Conservation (phyloP, 2,329 filamentous ascomycete genomes). For the Paracorniculantispora psalliotae region DNA sequence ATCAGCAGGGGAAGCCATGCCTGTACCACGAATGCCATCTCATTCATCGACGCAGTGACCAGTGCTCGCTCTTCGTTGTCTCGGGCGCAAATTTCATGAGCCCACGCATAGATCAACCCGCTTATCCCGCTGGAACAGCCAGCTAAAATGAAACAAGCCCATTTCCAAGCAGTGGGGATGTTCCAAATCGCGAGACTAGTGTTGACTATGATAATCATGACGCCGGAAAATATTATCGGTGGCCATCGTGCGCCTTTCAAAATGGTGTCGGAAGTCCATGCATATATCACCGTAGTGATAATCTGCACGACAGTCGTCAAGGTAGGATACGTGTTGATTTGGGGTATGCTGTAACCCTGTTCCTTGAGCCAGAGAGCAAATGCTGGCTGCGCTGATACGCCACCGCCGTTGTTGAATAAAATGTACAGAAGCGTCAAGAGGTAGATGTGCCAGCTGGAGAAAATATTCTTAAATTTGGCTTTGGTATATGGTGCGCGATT, state of each 20-base stretch:
- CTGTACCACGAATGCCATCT: conserved; percentile 64
- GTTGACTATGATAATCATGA: conserved; percentile 37
- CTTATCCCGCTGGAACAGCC: conserved; percentile 47
- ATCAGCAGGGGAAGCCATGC: conserved; percentile 64
- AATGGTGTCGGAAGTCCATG: conserved; percentile 60
- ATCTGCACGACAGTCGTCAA: conserved; percentile 51
- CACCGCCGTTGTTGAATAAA: conserved; percentile 57
- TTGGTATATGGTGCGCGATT: conserved; percentile 34
- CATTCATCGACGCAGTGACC: conserved; percentile 62
- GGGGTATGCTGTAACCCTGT: conserved; percentile 35
- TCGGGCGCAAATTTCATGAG: conserved; percentile 44
- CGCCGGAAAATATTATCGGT: conserved; percentile 52
- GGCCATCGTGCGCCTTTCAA: conserved; percentile 59
- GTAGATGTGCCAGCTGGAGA: conserved; percentile 62
- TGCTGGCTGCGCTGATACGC: conserved; percentile 45
- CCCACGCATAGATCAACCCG: conserved; percentile 44
- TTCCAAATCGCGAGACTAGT: conserved; percentile 38
- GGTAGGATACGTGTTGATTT: conserved; percentile 53
- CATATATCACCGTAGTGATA: conserved; percentile 56
- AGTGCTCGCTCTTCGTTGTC: conserved; percentile 62
- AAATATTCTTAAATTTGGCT: conserved; percentile 18
- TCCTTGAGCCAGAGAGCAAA: conserved; percentile 48
- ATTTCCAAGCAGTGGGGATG: conserved; percentile 52
- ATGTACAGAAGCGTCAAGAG: conserved; percentile 54
- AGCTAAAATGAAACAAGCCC: conserved; percentile 56